Conservation (phyloP, 2,329 filamentous ascomycete species). For the Allantophomopsis cytisporea region DNA sequence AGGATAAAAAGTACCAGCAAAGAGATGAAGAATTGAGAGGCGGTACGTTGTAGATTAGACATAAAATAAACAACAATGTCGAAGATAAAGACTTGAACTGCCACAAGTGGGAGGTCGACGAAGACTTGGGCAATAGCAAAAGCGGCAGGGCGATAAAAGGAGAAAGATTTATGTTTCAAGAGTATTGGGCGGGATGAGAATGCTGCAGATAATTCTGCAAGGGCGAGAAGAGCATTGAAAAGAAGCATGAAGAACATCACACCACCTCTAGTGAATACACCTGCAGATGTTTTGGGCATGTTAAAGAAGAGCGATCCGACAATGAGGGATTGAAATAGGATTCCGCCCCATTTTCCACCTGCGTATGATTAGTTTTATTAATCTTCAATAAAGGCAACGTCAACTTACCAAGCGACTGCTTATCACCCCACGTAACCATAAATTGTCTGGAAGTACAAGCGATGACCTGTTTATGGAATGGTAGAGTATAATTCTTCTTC, state of each 20-base stretch:
- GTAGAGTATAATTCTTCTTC: constrained; percentile 37
- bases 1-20: constrained; percentile 61
- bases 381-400: no score
- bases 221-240: constrained; percentile 46
- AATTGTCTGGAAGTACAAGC: constrained; percentile 26
- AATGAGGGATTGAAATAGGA: constrained; percentile 20
- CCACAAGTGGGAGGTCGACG: constrained; percentile 72
- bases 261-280: constrained; percentile 45
- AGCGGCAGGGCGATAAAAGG: constrained; percentile 14
- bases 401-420: constrained; percentile 11
- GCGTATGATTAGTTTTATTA: no score
- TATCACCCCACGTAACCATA: constrained; percentile 20
- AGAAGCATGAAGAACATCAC: constrained; percentile 48
- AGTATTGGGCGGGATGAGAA: constrained; percentile 52
- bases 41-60: constrained; percentile 62
- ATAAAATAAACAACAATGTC: constrained; percentile 80
- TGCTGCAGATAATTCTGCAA: constrained; percentile 45
- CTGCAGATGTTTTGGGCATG: constrained; percentile 33
- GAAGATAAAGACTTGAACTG: constrained; percentile 61
- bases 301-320: constrained; percentile 35
- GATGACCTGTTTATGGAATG: constrained; percentile 33
- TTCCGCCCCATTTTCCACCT: constrained; percentile 20
- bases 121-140: constrained; percentile 58
- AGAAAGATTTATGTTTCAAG: constrained; percentile 55
- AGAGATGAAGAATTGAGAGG: constrained; percentile 77